Evolutionary conservation across 768 basidiomycete species (phyloP), one percentile per base, ranked within the genome.

Genomic region (Holtermanniella nyarrowii): DNA sequence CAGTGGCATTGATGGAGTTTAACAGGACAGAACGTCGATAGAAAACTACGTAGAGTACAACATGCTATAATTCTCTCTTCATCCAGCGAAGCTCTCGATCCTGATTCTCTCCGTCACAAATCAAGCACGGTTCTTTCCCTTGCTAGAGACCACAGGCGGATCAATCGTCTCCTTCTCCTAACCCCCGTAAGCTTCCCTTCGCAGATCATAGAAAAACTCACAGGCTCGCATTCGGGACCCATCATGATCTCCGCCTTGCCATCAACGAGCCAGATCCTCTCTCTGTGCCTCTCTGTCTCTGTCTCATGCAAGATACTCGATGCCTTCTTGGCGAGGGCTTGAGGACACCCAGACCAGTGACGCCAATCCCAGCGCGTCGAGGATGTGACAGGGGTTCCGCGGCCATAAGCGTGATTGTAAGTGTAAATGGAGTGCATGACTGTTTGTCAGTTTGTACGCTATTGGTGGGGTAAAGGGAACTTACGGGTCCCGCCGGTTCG

Each of bases 381-480:
- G 2, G 20, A 1, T 24, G 11, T 23, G 11, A 40, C 25, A 2
- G 43, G 42, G 23, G 44, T 39, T 0, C 55, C 55, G 11, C 55
- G n/a, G 3, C 55, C 55, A 25, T 48, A 56, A 4, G 55, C 46
- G 26, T 56, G 55, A 18, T 56, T 56, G 18, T 52, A 42, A 3
- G 55, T 52, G 42, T 52, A 56, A 16, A 56, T 25, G 4, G 50
- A 52, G 45, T 56, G 55, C 55, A 56, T 49, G 22, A 42, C 55
- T 56, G 42, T 3, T 23, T 13, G 10, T n/a, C n/a, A n/a, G n/a
- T n/a, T n/a, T 11, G n/a, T 13, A 5, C 10, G 5, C 13, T 46
- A 5, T 11, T n/a, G 24, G 45, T 23, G 1, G 25, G 5, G 27
- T 18, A 18, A 27, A 2, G 21, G n/a, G n/a, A n/a, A 43, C 55